phyloP scores from a whole-genome alignment of 768 basidiomycete species.

The Ramaria rubella region DNA sequence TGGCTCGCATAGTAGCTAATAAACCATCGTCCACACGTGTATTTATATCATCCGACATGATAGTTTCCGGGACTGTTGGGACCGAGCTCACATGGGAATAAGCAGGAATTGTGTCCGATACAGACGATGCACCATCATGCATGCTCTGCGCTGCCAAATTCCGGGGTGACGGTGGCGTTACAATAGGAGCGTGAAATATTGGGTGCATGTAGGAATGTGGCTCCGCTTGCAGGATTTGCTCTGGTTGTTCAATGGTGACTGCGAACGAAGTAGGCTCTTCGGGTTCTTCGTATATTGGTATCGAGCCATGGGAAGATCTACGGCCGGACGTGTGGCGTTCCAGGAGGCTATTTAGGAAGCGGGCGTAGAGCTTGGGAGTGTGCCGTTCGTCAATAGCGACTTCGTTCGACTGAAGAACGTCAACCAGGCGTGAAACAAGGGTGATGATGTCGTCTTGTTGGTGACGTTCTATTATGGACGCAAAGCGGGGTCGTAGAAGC shows the following conservation, averaged over 20 bases:
- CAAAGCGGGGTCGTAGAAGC: constrained; percentile 19
- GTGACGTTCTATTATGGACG: constrained; percentile 9
- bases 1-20: constrained; percentile 9
- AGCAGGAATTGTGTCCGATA: background rate
- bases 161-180: background rate
- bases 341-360: constrained; percentile 16
- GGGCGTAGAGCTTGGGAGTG: constrained; percentile 21
- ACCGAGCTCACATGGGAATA: background rate
- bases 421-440: constrained; percentile 17
- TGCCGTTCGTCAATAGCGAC: constrained; percentile 20
- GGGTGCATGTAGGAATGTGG: background rate
- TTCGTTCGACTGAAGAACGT: constrained; percentile 14
- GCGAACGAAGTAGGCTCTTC: background rate
- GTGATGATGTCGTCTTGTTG: constrained; percentile 14
- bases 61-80: background rate
- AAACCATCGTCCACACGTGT: background rate
- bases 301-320: constrained; percentile 1
- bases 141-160: background rate
- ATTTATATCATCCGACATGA: background rate
- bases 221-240: background rate
- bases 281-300: background rate
- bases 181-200: background rate
- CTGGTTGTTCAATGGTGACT: background rate
- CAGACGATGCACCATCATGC: background rate
- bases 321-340: constrained; percentile 14